Evolutionary conservation across 2,329 filamentous ascomycete genomes (phyloP).

Genomic region (Fusarium verticillioides): DNA sequence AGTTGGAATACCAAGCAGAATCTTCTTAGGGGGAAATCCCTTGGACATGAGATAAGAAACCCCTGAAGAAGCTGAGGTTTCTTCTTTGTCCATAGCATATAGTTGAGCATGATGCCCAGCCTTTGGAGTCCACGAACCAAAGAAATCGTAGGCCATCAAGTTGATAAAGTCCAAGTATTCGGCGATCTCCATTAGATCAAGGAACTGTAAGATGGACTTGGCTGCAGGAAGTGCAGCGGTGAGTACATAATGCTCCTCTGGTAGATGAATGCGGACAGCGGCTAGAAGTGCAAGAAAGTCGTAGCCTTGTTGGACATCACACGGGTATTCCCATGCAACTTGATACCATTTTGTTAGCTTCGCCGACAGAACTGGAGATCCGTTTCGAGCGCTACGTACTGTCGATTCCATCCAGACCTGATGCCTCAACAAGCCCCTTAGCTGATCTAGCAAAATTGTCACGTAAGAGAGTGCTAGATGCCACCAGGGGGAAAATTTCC

Average conservation of each 20-base stretch:
- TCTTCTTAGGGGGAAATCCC: constrained; percentile 76
- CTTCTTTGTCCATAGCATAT: constrained; percentile 68
- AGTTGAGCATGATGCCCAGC: constrained; percentile 83
- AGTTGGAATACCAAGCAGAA: constrained; percentile 79
- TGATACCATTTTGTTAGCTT: constrained; percentile 23
- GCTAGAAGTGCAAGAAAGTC: constrained; percentile 78
- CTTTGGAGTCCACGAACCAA: constrained; percentile 73
- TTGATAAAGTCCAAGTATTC: constrained; percentile 80
- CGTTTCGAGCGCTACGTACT: constrained; percentile 59
- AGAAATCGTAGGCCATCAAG: constrained; percentile 84
- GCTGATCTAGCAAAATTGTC: constrained; percentile 78
- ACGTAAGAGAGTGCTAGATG: constrained; percentile 67
- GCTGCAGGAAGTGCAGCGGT: constrained; percentile 78
- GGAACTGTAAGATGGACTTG: constrained; percentile 72
- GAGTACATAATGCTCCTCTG: constrained; percentile 74
- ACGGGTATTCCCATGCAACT: constrained; percentile 87
- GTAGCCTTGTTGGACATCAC: constrained; percentile 71
- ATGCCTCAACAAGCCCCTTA: constrained; percentile 73
- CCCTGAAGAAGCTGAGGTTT: constrained; percentile 73
- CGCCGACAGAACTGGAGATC: neutral
- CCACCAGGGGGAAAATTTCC: constrained; percentile 74
- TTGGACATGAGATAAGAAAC: constrained; percentile 73
- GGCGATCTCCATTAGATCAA: constrained; percentile 72
- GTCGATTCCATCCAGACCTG: constrained; percentile 72
- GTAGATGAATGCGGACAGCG: constrained; percentile 73